Evolutionary conservation across 495 filamentous ascomycete genomes (phyloP), one percentile per base, ranked within the genome.

Genomic region (Trypethelium eluteriae): DNA sequence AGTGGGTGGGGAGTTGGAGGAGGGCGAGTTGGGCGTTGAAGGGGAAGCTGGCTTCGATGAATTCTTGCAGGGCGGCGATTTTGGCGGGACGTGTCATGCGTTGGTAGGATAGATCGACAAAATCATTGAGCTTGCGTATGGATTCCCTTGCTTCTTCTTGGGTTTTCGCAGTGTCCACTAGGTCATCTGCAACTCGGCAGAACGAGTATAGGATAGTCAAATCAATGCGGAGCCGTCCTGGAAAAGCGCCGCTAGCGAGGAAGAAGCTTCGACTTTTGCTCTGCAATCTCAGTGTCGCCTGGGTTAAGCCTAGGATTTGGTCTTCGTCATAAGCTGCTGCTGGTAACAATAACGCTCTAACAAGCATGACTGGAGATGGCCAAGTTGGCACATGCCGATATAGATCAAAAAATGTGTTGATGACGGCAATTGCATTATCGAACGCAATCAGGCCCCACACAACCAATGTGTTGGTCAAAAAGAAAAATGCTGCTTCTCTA

Each of bases 261-360:
- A 87, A 88, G 74, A 90, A 89, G 66, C 84, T 88, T 44, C 87
- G 80, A 67, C 86, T 88, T 70, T 88, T 89, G 41, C 72, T 75
- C 41, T 77, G 70, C 1, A 89, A 76, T 32, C 81, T 80, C 6
- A 64, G 67, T 0, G 85, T 78, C 2, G 85, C 83, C 64, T 87
- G 79, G 35, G 75, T 72, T 9, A 90, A 75, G 9, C 83, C 85
- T 14, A 74, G 67, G 38, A 88, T 79, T 7, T 84, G 79, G 32
- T 74, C 69, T 64, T 81, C 73, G 50, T 85, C 80, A 65, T 85
- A 87, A 10, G 71, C 67, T 0, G 71, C 67, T 0, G 80, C 69
- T 4, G 79, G 71, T 0, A 73, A 66, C 1, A 86, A 67, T 25
- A 85, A 70, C 0, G 82, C 84, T 66, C 70, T 70, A 3, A 83